Percentiles rank a stretch among this genome's conserved stretches.
Evolutionary conservation across 2,329 filamentous ascomycete genomes (phyloP).

Genomic region (Herpomyces periplanetae): DNA sequence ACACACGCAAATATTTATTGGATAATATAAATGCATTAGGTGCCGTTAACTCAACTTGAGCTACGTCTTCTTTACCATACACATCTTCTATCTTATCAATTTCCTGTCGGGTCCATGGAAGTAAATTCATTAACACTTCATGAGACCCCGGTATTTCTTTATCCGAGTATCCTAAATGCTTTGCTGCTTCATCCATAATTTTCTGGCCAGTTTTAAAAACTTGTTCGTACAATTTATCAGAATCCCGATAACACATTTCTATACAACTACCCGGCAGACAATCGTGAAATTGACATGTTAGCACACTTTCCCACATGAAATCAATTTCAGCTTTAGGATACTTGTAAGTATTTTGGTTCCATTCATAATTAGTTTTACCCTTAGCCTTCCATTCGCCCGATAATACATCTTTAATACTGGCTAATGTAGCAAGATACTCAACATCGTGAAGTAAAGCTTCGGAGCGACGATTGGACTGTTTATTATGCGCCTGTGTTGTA

Average conservation of each 20-base stretch:
- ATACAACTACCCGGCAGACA: constrained; percentile 79
- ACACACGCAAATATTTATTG: constrained; percentile 34
- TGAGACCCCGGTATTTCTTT: constrained; percentile 9
- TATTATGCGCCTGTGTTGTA: constrained; percentile 90
- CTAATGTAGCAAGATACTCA: constrained; percentile 52
- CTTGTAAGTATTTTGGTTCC: constrained; percentile 16
- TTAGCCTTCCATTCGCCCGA: no score
- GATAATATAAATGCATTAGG: constrained; percentile 7
- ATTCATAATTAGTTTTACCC: no score
- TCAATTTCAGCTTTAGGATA: constrained; percentile 87
- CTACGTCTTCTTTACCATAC: background rate
- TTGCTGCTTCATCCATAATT: constrained; percentile 25
- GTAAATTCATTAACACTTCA: constrained; percentile 30
- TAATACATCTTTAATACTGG: constrained; percentile 24
- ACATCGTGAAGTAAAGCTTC: constrained; percentile 57
- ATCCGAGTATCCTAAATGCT: constrained; percentile 20
- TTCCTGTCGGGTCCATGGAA: constrained; percentile 47
- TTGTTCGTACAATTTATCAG: constrained; percentile 48
- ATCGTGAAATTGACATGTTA: constrained; percentile 90
- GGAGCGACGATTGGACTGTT: constrained; percentile 54
- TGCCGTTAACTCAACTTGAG: background rate
- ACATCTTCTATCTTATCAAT: constrained; percentile 21
- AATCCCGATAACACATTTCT: constrained; percentile 93
- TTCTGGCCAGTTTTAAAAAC: constrained; percentile 37
- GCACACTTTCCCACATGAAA: constrained; percentile 63